Base-by-base conservation (phyloP, 805 yeast species). In the Nakazawaea sp. region DNA sequence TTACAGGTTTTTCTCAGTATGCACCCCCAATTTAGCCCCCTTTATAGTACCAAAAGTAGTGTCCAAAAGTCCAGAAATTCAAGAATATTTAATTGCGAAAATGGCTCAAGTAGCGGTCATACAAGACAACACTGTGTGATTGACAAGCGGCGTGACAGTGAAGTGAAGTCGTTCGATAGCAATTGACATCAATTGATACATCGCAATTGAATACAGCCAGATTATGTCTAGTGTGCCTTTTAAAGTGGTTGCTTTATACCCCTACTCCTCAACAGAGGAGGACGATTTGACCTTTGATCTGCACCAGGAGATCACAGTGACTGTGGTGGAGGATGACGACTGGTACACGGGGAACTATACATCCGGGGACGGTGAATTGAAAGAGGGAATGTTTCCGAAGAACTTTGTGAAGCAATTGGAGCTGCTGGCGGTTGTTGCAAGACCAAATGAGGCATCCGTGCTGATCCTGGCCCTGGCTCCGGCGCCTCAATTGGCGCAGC, bases 331-430 rank as follows among this genome's bases (percentile, higher is more conserved):
- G 47, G 97, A 90, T 56, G 95, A 79, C 5, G 96, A 89, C 45
- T 92, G 97, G 97, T 82, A 75, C 52, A 64, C 72, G 27, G 98
- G 98, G 3, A 61, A 67, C 4, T 82, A 72, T 48, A 51, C 49
- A 3, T 71, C 62, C 42, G 26, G 41, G 1, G 61, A 62, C 23
- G 85, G 85, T 4, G 51, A 44, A 8, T 30, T 47, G 18, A 58
- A 61, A 31, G 58, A 72, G 16, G 98, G 98, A 6, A 79, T 89
- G 63, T 92, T 92, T 50, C 98, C 98, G 3, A 75, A 72, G 53
- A 78, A 76, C 51, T 90, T 86, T 62, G 97, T 90, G 4, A 75
- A 74, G 34, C 38, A 33, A 27, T 34, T 37, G 17, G 41, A 41
- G 13, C 27, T 36, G 15, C 29, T 15, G 20, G 18, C 33, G 13